Conservation (phyloP, 345 rosid genomes). For the Camelina hispida region DNA sequence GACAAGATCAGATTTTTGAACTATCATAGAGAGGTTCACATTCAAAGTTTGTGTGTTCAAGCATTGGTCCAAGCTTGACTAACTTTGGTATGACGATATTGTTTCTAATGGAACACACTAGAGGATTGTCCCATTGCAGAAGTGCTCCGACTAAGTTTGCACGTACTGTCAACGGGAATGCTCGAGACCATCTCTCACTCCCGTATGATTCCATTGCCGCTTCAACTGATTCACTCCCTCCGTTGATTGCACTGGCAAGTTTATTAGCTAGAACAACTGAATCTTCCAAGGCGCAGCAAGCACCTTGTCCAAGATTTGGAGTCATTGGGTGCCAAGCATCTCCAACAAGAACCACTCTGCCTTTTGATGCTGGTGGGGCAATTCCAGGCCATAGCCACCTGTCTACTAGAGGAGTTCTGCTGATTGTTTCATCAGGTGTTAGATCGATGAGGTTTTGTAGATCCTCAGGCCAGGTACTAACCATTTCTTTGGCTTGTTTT, state of each 20-base stretch:
- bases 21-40: constrained; percentile 58
- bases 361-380: constrained; percentile 69
- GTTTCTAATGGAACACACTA: constrained; percentile 70
- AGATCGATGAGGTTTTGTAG: constrained; percentile 62
- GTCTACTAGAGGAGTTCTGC: constrained; percentile 76
- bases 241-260: constrained; percentile 59
- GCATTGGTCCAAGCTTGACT: constrained; percentile 67
- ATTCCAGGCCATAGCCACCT: constrained; percentile 87
- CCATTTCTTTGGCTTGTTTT: constrained; percentile 66
- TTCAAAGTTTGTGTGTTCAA: constrained; percentile 86
- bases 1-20: constrained; percentile 22
- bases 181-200: constrained; percentile 74
- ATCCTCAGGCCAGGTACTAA: constrained; percentile 69
- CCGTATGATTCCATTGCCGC: constrained; percentile 68
- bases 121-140: constrained; percentile 86
- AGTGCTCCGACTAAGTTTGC: constrained; percentile 81
- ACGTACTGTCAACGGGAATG: constrained; percentile 74
- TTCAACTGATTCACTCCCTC: constrained; percentile 54
- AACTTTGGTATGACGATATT: constrained; percentile 69
- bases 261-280: constrained; percentile 70
- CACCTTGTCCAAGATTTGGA: constrained; percentile 94
- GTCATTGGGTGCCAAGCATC: constrained; percentile 99
- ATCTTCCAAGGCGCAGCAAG: constrained; percentile 90
- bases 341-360: constrained; percentile 70
- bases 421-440: constrained; percentile 75